These are phyloP conservation scores for Cylindrodendrum hubeiense DNA, from an alignment of 2,329 filamentous ascomycete species.

Conservation along the genomic window DNA sequence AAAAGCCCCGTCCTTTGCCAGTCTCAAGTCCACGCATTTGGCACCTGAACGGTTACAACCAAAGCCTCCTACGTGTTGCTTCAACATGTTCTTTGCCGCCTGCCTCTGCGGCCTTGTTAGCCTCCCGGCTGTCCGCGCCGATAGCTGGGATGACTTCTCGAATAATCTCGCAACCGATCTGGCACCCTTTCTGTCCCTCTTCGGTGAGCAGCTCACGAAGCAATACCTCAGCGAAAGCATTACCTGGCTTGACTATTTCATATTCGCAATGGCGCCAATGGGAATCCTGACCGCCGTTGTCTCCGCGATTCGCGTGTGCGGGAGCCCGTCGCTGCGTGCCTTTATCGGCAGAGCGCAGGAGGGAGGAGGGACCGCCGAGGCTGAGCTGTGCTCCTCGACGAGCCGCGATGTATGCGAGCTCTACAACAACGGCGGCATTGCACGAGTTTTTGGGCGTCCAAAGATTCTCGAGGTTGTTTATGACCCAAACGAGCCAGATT, in stretches of 20 bases:
- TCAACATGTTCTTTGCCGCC: no score
- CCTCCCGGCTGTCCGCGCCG: neutral
- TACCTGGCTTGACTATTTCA: constrained; percentile 44
- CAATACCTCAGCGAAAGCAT: constrained; percentile 52
- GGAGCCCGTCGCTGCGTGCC: constrained; percentile 46
- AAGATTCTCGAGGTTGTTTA: constrained; percentile 48
- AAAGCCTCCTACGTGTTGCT: no score
- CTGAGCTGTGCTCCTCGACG: constrained; percentile 56
- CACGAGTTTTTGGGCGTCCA: constrained; percentile 48
- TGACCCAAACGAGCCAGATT: neutral
- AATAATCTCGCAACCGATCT: constrained; percentile 52
- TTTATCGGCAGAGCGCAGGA: constrained; percentile 55
- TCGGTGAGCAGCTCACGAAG: constrained; percentile 53
- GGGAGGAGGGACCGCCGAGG: constrained; percentile 46
- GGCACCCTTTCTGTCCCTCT: constrained; percentile 48
- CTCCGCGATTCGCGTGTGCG: constrained; percentile 48
- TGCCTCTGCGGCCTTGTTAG: no score
- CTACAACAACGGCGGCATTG: constrained; percentile 47
- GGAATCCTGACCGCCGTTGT: constrained; percentile 55
- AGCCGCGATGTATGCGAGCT: constrained; percentile 48
- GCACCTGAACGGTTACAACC: no score
- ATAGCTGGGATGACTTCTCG: constrained; percentile 42
- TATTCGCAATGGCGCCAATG: constrained; percentile 50
- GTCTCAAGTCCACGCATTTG: no score
- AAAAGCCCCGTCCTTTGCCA: no score